These are phyloP conservation scores for Nakazawaea ernobii DNA, from an alignment of 805 yeast species.

Conservation along the genomic window DNA sequence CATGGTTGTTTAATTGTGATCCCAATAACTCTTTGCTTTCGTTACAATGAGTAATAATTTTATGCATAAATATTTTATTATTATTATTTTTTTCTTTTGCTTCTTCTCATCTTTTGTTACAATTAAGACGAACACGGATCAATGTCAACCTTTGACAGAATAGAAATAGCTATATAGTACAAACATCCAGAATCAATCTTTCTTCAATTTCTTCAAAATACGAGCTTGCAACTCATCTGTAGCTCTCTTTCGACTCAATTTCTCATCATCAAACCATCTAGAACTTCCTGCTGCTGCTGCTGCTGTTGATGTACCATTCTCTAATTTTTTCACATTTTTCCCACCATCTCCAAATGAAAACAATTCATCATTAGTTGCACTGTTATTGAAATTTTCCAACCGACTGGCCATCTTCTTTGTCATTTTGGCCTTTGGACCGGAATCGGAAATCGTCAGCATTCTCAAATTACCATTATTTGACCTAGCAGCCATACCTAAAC, in stretches of 20 bases:
- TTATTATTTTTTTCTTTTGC: background rate
- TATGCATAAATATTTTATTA: too few relatives aligned
- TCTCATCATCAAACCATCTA: slow-evolving; percentile 5
- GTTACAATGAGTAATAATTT: too few relatives aligned
- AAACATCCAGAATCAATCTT: background rate
- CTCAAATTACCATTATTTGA: slow-evolving; percentile 16
- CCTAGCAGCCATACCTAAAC: slow-evolving; percentile 65
- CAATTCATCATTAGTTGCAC: background rate
- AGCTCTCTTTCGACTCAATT: background rate
- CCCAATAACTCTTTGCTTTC: too few relatives aligned
- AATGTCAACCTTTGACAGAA: background rate
- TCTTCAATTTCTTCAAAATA: slow-evolving; percentile 5
- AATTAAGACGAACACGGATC: background rate
- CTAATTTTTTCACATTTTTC: background rate
- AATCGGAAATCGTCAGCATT: slow-evolving; percentile 23
- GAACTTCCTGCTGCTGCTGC: background rate
- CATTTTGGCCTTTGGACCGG: slow-evolving; percentile 50
- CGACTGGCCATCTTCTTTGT: slow-evolving; percentile 56
- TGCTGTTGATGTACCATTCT: background rate
- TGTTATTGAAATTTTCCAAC: slow-evolving; percentile 17
- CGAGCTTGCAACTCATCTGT: background rate
- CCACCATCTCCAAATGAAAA: slow-evolving; percentile 2
- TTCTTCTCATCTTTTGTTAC: background rate
- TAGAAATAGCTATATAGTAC: too few relatives aligned
- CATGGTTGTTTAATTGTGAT: too few relatives aligned